Conservation (phyloP, 2,329 filamentous ascomycete genomes). For the Nemania bipapillata region DNA sequence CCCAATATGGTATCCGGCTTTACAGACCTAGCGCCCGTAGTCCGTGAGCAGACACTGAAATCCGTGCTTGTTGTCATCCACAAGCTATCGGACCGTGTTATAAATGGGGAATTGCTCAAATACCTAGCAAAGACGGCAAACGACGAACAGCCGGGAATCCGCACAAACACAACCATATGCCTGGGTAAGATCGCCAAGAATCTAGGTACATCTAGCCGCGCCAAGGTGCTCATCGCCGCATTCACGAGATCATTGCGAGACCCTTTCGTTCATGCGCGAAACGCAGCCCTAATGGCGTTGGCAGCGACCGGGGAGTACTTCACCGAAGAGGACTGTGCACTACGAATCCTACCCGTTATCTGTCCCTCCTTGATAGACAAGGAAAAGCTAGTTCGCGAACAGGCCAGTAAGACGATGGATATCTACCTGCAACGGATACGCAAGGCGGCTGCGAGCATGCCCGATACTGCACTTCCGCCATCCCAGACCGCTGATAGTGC, state of each 20-base stretch:
- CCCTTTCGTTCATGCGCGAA: slow-evolving; percentile 93
- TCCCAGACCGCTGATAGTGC: slow-evolving; percentile 64
- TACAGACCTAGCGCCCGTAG: slow-evolving; percentile 87
- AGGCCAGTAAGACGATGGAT: slow-evolving; percentile 89
- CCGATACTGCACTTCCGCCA: slow-evolving; percentile 80
- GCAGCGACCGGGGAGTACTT: slow-evolving; percentile 88
- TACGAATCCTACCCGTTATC: slow-evolving; percentile 82
- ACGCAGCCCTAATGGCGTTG: slow-evolving; percentile 86
- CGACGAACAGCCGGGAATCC: slow-evolving; percentile 95
- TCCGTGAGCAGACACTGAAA: slow-evolving; percentile 95
- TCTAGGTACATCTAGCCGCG: slow-evolving; percentile 78
- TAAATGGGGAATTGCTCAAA: slow-evolving; percentile 91
- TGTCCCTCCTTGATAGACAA: slow-evolving; percentile 90
- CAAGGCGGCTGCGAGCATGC: slow-evolving; percentile 78
- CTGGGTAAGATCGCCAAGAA: slow-evolving; percentile 95
- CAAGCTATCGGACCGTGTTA: slow-evolving; percentile 89
- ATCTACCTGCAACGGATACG: slow-evolving; percentile 83
- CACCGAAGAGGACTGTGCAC: slow-evolving; percentile 87
- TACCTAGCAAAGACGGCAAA: slow-evolving; percentile 96
- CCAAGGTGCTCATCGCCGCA: slow-evolving; percentile 91
- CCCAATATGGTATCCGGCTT: slow-evolving; percentile 97
- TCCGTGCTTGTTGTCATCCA: slow-evolving; percentile 86
- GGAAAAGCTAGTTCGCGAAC: slow-evolving; percentile 92
- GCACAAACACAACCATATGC: slow-evolving; percentile 98
- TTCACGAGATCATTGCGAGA: slow-evolving; percentile 90